Evolutionary conservation across 1,139 yeast species (phyloP), one percentile per base, ranked within the genome.

Genomic region (Lodderomyces pseudojiufengensis): DNA sequence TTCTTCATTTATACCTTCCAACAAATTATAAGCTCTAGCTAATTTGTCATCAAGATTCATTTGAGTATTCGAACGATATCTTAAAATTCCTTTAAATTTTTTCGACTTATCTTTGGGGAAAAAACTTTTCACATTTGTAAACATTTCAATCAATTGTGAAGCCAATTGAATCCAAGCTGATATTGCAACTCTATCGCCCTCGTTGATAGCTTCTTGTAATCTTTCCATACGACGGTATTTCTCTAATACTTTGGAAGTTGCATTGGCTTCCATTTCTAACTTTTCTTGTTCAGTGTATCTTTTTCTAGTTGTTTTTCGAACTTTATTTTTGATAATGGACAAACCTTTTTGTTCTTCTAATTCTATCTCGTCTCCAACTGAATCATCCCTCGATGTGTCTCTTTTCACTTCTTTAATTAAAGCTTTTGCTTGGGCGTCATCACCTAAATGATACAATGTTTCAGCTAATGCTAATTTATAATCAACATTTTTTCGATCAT

Each of bases 101-200:
- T 80, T 76, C 15, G 80, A 80, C 40, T 80, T 75, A 50, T 86
- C 95, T 33, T 78, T 69, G 1, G 92, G 86, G 52, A 85, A 90
- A 47, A 92, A 85, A 48, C 78, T 78, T 39, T 81, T 74, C 7
- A 86, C 88, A 38, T 80, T 76, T 22, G 84, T 76, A 53, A 92
- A 90, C 45, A 85, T 78, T 51, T 86, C 95, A 32, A 90, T 78
- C 38, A 94, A 67, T 44, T 84, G 95, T 3, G 85, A 76, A 0
- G 95, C 96, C 9, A 82, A 66, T 44, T 87, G 87, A 47, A 85
- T 72, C 97, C 97, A 92, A 9, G 87, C 78, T 10, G 74, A 67
- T 0, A 80, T 76, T 5, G 94, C 87, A 9, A 80, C 76, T 8
- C 59, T 55, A 38, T 83, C 83, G 3, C 79, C 80, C 10, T 57